These are phyloP conservation scores for Talaromyces sp. DNA, from an alignment of 2,329 filamentous ascomycete genomes.

Conservation along the genomic window DNA sequence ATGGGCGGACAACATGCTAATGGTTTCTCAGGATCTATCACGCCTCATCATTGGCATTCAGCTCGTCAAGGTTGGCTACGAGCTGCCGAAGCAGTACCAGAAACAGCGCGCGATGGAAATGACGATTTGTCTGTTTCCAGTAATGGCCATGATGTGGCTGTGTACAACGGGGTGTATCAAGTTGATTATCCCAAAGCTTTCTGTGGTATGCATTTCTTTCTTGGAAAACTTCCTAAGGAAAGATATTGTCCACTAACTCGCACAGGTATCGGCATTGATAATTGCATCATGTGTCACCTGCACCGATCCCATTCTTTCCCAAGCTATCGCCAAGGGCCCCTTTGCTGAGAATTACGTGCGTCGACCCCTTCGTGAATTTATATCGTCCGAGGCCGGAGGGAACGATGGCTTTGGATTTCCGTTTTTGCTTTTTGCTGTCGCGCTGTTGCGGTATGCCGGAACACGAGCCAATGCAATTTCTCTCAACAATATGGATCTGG, in stretches of 20 bases:
- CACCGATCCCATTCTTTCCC: conserved; percentile 60
- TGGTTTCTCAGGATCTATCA: conserved; percentile 39
- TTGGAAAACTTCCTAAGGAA: neutral
- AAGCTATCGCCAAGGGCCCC: conserved; percentile 59
- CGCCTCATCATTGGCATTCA: conserved; percentile 61
- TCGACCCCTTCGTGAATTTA: conserved; percentile 55
- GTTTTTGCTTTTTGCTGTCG: conserved; percentile 56
- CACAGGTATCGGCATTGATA: conserved; percentile 48
- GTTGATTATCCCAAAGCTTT: conserved; percentile 52
- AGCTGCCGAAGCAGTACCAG: conserved; percentile 56
- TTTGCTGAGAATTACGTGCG: conserved; percentile 60
- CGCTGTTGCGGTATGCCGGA: conserved; percentile 53
- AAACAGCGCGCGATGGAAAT: conserved; percentile 50
- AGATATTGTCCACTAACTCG: neutral
- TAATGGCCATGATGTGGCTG: conserved; percentile 62
- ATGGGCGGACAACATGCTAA: conserved; percentile 5
- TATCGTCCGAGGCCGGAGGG: conserved; percentile 58
- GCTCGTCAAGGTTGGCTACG: conserved; percentile 60
- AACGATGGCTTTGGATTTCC: conserved; percentile 62
- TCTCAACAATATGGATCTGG: conserved; percentile 16
- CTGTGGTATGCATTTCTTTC: conserved; percentile 30
- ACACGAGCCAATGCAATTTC: conserved; percentile 18
- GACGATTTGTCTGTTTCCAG: conserved; percentile 51
- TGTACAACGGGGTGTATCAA: conserved; percentile 54
- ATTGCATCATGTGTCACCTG: conserved; percentile 59